A percentile compares a stretch with the other conserved stretches of the same genome.
Evolutionary conservation across 441 rosid genomes (phyloP).

Genomic region (Caryocar brasiliense): DNA sequence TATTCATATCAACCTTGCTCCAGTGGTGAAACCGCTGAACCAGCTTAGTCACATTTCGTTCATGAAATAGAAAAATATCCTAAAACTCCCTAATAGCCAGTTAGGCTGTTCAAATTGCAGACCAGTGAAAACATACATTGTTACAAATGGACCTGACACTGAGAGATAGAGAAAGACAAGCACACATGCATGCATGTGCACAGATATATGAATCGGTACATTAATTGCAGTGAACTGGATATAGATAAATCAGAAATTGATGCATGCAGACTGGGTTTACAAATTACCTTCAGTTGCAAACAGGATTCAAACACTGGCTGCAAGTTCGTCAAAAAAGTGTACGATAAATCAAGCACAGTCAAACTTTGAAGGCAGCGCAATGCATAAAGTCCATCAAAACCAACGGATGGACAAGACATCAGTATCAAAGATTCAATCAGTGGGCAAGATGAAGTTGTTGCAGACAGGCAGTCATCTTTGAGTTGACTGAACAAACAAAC

Average conservation of each 20-base stretch:
- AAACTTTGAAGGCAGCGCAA: constrained; percentile 50
- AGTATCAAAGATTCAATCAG: constrained; percentile 74
- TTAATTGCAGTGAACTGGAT: not conserved
- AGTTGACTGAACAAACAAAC: constrained; percentile 53
- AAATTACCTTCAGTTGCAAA: constrained; percentile 56
- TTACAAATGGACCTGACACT: no score
- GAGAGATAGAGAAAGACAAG: no score
- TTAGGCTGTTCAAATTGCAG: no score
- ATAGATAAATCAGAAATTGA: not conserved
- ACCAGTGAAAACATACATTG: no score
- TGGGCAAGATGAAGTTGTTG: constrained; percentile 72
- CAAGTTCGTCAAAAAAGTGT: constrained; percentile 76
- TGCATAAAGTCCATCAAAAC: constrained; percentile 70
- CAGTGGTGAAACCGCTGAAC: no score
- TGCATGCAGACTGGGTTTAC: not conserved
- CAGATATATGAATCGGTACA: no score
- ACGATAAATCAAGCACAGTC: constrained; percentile 72
- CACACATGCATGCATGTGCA: no score
- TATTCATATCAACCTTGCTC: no score
- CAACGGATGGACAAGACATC: constrained; percentile 87
- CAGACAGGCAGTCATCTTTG: constrained; percentile 76
- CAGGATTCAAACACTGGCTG: constrained; percentile 84
- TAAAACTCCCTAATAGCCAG: no score
- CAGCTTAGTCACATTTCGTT: no score
- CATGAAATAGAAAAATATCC: no score